phyloP scores from a whole-genome alignment of 306 rosid genomes.

The Ziziphus jujuba region DNA sequence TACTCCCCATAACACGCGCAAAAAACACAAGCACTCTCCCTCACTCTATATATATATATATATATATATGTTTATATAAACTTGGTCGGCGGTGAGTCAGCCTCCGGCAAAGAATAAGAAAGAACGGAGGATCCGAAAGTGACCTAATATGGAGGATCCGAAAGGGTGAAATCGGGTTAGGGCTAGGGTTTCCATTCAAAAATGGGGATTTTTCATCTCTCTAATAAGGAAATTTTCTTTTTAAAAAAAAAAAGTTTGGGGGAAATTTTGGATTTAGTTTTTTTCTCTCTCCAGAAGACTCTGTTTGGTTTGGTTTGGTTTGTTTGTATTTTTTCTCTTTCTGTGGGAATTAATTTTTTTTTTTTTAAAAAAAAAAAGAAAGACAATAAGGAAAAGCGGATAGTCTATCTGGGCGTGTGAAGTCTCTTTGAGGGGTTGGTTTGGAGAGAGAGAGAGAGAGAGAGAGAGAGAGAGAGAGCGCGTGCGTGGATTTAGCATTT shows the following conservation, averaged over 20 bases:
- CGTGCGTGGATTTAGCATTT: background rate
- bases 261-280: too few relatives aligned
- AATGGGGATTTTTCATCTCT: slow-evolving; percentile 39
- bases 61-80: background rate
- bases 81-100: slow-evolving; percentile 12
- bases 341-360: too few relatives aligned
- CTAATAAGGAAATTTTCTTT: background rate
- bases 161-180: slow-evolving; percentile 30
- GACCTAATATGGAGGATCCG: slow-evolving; percentile 33
- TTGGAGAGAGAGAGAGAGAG: background rate
- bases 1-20: slow-evolving; percentile 40
- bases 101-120: slow-evolving; percentile 48
- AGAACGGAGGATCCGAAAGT: slow-evolving; percentile 19
- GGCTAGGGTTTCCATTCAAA: slow-evolving; percentile 59
- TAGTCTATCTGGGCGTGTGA: background rate
- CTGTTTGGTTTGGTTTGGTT: too few relatives aligned
- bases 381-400: background rate
- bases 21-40: background rate
- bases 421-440: background rate
- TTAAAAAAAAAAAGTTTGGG: too few relatives aligned
- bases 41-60: slow-evolving; percentile 21
- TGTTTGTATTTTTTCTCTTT: background rate
- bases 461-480: background rate
- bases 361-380: background rate
- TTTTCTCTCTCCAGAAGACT: too few relatives aligned